Base-by-base conservation (phyloP, 768 basidiomycete species). In the Pilatotrama ljubarskyi region DNA sequence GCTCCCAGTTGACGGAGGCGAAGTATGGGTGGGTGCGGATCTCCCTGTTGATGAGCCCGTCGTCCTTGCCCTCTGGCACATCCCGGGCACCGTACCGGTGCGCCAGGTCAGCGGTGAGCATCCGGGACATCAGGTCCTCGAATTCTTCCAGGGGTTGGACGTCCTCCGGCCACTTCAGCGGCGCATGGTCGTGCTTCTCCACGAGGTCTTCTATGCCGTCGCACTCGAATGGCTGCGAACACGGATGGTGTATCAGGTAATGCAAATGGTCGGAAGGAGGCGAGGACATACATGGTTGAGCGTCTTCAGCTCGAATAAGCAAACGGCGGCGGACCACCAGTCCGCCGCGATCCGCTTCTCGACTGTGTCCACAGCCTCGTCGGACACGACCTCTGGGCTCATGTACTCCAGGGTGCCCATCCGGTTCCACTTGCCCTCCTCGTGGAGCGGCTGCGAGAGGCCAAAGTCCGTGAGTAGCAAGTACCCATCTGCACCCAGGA, bases 401-500 rank as follows among this genome's bases (percentile, higher is more conserved):
- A 75, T 76, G 68, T 84, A 86, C 2, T 70, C 58, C 8, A 74
- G 69, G 8, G 84, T 83, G 3, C 84, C 83, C 1, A 78, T 68
- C 35, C 43, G 43, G 9, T 61, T 40, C 78, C 79, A 84, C 5
- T 57, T 29, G 5, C 25, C 52, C 4, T 59, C 51, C 7, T 68
- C 66, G 36, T 60, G 68, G 8, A 70, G 61, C 62, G 55, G 50
- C 36, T 43, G 68, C 0, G 71, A 73, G 22, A 71, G 59, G 3
- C 83, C 84, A 62, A 87, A 83, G 64, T 86, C 84, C 9, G 76
- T 76, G 0, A 87, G 59, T 56, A 72, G 68, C 25, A 85, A 73
- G 64, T 86, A 86, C 24, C 84, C 85, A 65, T 84, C 82, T 2
- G 74, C 64, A 42, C 81, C 82, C 58, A 87, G 54, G 51, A 86